Evolutionary conservation across 75 land plant species (phyloP).

Genomic region (Pinus albicaulis): DNA sequence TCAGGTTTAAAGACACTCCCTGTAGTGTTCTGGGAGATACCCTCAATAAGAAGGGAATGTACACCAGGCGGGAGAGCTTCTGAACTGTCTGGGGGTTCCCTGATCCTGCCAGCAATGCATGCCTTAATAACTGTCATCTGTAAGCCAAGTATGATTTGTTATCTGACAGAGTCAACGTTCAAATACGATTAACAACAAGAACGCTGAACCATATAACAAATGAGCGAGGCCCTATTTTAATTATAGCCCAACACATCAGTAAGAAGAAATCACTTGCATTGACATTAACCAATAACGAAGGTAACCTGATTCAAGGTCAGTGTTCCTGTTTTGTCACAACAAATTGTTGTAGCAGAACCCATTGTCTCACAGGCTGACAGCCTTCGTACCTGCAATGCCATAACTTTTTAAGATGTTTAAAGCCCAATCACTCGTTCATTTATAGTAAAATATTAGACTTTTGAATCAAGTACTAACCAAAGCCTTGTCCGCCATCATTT

Average conservation of each 20-base stretch:
- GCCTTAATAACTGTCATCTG: slow-evolving; percentile 19
- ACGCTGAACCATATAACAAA: neutral
- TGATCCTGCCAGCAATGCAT: slow-evolving; percentile 30
- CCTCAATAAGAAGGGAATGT: slow-evolving; percentile 28
- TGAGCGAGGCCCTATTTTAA: neutral
- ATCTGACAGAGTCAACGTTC: too few relatives aligned
- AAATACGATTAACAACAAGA: neutral
- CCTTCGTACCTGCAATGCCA: slow-evolving; percentile 43
- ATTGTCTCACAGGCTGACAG: slow-evolving; percentile 77
- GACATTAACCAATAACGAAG: neutral
- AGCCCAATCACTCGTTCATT: neutral
- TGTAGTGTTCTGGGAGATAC: slow-evolving; percentile 48
- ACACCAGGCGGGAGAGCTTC: neutral
- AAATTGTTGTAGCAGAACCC: slow-evolving; percentile 77
- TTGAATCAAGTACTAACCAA: slow-evolving; percentile 24
- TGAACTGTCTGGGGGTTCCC: slow-evolving; percentile 9
- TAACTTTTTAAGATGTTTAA: neutral
- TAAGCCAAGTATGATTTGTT: neutral
- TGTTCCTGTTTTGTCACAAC: slow-evolving; percentile 76
- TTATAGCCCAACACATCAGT: neutral
- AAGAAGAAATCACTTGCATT: too few relatives aligned
- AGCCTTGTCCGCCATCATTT: slow-evolving; percentile 72
- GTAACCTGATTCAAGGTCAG: slow-evolving; percentile 65
- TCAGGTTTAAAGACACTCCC: slow-evolving; percentile 34
- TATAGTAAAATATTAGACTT: neutral